Percentiles rank a stretch among this genome's conserved stretches.
Conservation (phyloP, 768 basidiomycete species). For the Leccinum obscurum region DNA sequence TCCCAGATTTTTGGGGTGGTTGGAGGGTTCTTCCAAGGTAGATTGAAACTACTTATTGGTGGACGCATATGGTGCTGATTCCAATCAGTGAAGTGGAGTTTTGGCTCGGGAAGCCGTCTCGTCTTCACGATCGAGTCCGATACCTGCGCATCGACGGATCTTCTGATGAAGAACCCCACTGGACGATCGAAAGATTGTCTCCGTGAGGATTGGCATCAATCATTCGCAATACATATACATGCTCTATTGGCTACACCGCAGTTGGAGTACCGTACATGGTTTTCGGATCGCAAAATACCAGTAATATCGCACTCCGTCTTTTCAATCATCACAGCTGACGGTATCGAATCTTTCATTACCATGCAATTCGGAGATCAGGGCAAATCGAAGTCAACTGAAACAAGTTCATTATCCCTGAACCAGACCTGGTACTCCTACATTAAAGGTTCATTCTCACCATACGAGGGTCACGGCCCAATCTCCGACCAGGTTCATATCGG, state of each 20-base stretch:
- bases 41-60: neutral
- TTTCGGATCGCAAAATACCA: slow-evolving; percentile 16
- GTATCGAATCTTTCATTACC: neutral
- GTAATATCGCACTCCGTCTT: neutral
- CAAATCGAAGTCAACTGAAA: neutral
- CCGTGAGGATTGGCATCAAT: slow-evolving; percentile 44
- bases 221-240: neutral
- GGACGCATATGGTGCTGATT: slow-evolving; percentile 8
- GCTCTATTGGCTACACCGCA: neutral
- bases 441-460: neutral
- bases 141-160: slow-evolving; percentile 59
- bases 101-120: slow-evolving; percentile 95
- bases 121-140: slow-evolving; percentile 87
- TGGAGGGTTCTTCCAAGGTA: slow-evolving; percentile 93
- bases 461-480: slow-evolving; percentile 1
- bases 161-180: slow-evolving; percentile 51
- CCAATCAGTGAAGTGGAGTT: slow-evolving; percentile 86
- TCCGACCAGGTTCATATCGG: slow-evolving; percentile 1
- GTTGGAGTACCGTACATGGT: neutral
- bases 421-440: neutral
- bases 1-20: slow-evolving; percentile 95
- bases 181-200: slow-evolving; percentile 80
- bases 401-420: neutral
- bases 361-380: slow-evolving; percentile 6
- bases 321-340: neutral